Evolutionary conservation across 2,329 filamentous ascomycete species (phyloP), one percentile per base, ranked within the genome.

Genomic region (Alternaria solani): DNA sequence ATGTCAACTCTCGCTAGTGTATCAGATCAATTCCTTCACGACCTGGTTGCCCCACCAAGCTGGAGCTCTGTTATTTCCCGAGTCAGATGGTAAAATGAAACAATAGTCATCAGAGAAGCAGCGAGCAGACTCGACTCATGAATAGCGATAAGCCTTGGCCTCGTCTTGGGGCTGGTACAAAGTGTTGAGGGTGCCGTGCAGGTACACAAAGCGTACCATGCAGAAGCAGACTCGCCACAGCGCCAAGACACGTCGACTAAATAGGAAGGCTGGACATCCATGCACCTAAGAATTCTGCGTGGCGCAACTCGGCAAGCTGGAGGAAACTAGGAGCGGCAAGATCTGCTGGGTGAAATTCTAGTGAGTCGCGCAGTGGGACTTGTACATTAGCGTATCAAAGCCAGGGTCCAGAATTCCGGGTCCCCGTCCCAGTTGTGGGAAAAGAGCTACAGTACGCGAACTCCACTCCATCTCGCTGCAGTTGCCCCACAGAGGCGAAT

Each of bases 161-260:
- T 61, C 1, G 66, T 82, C 18, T 81, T 83, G 57, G 78, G 0
- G 0, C 9, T 83, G 1, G 62, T 82, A 1, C 79, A 83, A 61
- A 75, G 73, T 20, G 51, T 83, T 9, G 80, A 81, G 53, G 79
- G 81, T 1, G 81, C 71, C 0, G 38, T 83, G 38, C 81, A 83
- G 57, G 77, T 81, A 11, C 66, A 69, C 23, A 66, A 64, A 25
- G 63, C 65, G 2, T 65, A 63, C 23, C 60, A 67, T 43, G 57
- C 62, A 5, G 25, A 47, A 4, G 4, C n/a, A 32, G 44, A 47
- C n/a, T 16, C 44, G 44, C 1, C 18, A 48, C 23, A 20, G 7
- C 18, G 44, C 28, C 6, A 8, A 48, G 11, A 16, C 7, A 9
- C 23, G 2, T 8, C 7, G 5, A 26, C 23, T 23, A 25, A 25